These are phyloP conservation scores for Zea luxurians DNA, from an alignment of 176 grass and related monocot genomes.

Conservation along the genomic window DNA sequence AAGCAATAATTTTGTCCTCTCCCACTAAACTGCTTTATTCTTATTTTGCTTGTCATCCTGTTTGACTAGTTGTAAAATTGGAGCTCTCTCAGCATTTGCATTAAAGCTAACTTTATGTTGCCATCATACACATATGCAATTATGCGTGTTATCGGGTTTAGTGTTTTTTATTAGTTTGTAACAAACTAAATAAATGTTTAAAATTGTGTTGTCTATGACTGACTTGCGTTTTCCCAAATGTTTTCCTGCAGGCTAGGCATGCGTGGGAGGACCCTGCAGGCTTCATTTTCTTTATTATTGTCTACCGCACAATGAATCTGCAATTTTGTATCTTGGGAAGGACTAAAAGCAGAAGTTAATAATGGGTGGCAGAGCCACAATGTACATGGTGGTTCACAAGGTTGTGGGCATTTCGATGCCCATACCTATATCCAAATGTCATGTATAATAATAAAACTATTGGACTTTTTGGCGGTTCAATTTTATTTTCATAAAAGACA, in stretches of 20 bases:
- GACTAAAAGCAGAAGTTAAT: slow-evolving; percentile 24
- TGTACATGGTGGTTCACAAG: neutral
- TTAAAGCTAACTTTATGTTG: neutral
- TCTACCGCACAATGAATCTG: slow-evolving; percentile 17
- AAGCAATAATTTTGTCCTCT: neutral
- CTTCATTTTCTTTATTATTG: slow-evolving; percentile 3
- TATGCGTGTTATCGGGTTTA: neutral
- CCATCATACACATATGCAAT: neutral
- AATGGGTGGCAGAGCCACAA: slow-evolving; percentile 29
- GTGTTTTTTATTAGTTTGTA: neutral
- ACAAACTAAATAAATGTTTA: neutral
- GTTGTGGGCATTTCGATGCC: neutral
- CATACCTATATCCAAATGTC: slow-evolving; percentile 17
- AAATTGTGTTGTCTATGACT: neutral
- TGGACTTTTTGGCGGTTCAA: neutral
- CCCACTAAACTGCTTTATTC: neutral
- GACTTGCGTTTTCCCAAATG: neutral
- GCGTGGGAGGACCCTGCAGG: neutral
- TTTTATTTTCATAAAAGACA: slow-evolving; percentile 28
- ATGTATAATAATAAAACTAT: neutral
- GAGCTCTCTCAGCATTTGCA: neutral
- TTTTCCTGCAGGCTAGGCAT: slow-evolving; percentile 23
- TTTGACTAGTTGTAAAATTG: slow-evolving; percentile 4
- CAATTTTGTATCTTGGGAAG: slow-evolving; percentile 14
- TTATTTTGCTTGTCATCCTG: neutral